These are phyloP conservation scores for Podospora sp. DNA, from an alignment of 495 filamentous ascomycete genomes.

Conservation along the genomic window DNA sequence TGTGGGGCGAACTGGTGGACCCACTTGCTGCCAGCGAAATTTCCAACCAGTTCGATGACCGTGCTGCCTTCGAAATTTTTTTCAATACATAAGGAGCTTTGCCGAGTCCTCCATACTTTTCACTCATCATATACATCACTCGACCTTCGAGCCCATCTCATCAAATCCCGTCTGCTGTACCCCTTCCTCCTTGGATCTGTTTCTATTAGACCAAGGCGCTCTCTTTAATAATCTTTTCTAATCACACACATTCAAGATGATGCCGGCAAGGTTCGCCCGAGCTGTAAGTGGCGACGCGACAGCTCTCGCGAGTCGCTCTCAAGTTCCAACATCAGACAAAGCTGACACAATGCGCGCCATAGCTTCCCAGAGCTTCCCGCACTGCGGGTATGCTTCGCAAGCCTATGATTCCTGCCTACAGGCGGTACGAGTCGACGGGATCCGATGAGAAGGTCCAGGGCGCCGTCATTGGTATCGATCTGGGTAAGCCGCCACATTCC, in stretches of 20 bases:
- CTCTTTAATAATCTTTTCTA: slow-evolving; percentile 29
- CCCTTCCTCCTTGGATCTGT: slow-evolving; percentile 35
- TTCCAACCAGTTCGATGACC: slow-evolving; percentile 39
- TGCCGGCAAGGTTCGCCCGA: slow-evolving; percentile 64
- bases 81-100: slow-evolving; percentile 28
- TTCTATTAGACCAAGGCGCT: slow-evolving; percentile 30
- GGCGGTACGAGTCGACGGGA: slow-evolving; percentile 73
- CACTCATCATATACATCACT: slow-evolving; percentile 29
- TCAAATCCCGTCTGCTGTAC: slow-evolving; percentile 36
- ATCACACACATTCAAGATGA: slow-evolving; percentile 58
- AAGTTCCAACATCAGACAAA: slow-evolving; percentile 20
- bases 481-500: slow-evolving; percentile 65
- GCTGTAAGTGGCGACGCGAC: slow-evolving; percentile 57
- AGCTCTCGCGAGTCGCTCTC: slow-evolving; percentile 22
- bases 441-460: slow-evolving; percentile 82
- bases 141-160: slow-evolving; percentile 25
- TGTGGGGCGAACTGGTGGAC: slow-evolving; percentile 23
- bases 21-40: slow-evolving; percentile 32
- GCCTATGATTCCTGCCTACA: slow-evolving; percentile 53
- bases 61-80: slow-evolving; percentile 46
- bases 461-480: slow-evolving; percentile 96
- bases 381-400: slow-evolving; percentile 59
- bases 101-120: slow-evolving; percentile 21
- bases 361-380: slow-evolving; percentile 63
- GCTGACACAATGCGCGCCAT: slow-evolving; percentile 28